Evolutionary conservation across 176 grass and related monocot genomes (phyloP).

Genomic region (Areca catechu): DNA sequence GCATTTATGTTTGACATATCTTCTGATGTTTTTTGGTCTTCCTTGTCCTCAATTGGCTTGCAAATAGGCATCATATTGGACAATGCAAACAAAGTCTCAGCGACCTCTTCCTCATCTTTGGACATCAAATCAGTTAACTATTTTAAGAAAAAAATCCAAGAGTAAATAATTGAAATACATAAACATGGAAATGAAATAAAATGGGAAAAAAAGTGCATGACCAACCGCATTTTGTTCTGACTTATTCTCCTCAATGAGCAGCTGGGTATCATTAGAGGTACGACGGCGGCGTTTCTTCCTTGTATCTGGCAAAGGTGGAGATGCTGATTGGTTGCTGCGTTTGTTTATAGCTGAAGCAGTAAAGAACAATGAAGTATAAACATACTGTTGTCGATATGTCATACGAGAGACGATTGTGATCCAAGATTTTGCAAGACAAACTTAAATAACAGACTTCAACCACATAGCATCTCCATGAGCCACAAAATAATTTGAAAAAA

Average conservation of each 20-base stretch:
- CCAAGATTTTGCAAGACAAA: too few relatives aligned
- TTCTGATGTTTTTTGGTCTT: conserved; percentile 2
- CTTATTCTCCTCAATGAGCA: conserved; percentile 13
- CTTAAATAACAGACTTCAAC: too few relatives aligned
- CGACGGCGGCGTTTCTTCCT: conserved; percentile 39
- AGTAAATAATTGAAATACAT: background rate
- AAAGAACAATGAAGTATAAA: background rate
- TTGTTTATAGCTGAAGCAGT: conserved; percentile 59
- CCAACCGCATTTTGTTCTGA: conserved; percentile 11
- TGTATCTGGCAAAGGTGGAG: conserved; percentile 19
- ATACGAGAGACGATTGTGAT: too few relatives aligned
- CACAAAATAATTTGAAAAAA: too few relatives aligned
- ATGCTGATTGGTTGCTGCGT: conserved; percentile 6
- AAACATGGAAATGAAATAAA: background rate
- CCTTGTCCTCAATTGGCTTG: conserved; percentile 4
- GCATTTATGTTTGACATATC: conserved; percentile 17
- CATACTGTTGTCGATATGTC: background rate
- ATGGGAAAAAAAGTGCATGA: background rate
- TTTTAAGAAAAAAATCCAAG: conserved; percentile 10
- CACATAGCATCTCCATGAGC: too few relatives aligned
- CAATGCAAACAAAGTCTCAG: conserved; percentile 39
- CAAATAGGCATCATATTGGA: conserved; percentile 13
- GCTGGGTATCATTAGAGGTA: conserved; percentile 28
- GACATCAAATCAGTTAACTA: conserved; percentile 30
- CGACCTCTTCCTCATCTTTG: conserved; percentile 46